These are phyloP conservation scores for Pseudotsuga menziesii DNA, from an alignment of 75 land plant genomes.

Conservation along the genomic window DNA sequence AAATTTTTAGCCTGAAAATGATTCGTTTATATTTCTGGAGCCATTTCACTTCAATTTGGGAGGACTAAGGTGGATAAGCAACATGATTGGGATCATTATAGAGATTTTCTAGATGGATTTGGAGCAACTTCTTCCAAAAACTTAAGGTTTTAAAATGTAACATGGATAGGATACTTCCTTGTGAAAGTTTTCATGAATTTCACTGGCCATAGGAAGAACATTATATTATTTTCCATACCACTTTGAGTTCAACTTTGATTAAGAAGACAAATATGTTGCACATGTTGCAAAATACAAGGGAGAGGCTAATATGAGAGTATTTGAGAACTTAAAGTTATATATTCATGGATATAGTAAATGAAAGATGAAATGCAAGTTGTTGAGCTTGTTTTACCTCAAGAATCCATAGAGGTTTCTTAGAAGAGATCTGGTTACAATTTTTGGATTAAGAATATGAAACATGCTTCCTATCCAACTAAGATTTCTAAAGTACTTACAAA, in stretches of 20 bases:
- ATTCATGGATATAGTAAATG: conserved; percentile 49
- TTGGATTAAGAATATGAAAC: conserved; percentile 60
- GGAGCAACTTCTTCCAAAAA: conserved; percentile 43
- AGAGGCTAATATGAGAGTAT: conserved; percentile 6
- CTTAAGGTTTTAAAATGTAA: conserved; percentile 38
- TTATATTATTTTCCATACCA: conserved; percentile 55
- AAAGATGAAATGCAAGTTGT: conserved; percentile 62
- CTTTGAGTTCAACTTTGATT: conserved; percentile 79
- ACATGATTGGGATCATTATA: conserved; percentile 30
- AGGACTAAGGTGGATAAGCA: conserved; percentile 30
- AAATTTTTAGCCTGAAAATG: background rate
- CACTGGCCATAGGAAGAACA: conserved; percentile 78
- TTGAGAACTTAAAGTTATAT: conserved; percentile 32
- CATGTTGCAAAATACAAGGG: conserved; percentile 50
- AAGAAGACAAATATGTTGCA: conserved; percentile 65
- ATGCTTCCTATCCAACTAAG: conserved; percentile 54
- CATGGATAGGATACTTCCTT: conserved; percentile 41
- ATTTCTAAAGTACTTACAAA: conserved; percentile 60
- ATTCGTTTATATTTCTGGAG: conserved; percentile 13
- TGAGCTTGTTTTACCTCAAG: conserved; percentile 63
- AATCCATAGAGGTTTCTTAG: conserved; percentile 39
- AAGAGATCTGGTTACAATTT: conserved; percentile 51
- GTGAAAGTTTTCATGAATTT: conserved; percentile 59
- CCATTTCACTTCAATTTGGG: conserved; percentile 22
- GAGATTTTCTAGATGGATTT: conserved; percentile 54